Evolutionary conservation across 495 filamentous ascomycete genomes (phyloP).

Genomic region (Lasiosphaeria ovina): DNA sequence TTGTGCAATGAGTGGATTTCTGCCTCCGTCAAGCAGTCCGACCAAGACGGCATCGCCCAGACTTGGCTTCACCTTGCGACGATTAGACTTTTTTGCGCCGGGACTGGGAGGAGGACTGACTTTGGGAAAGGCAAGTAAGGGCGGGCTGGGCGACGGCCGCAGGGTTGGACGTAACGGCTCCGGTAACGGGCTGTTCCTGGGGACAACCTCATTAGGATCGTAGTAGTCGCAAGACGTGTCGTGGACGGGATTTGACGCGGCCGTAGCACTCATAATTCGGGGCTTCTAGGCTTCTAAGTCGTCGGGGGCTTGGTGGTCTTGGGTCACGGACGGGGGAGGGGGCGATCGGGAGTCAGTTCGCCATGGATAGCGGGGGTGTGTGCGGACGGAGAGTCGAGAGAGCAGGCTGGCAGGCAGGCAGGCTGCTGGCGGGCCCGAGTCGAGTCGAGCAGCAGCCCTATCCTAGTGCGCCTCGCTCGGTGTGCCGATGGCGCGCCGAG

Average conservation of each 20-base stretch:
- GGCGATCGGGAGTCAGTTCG: conserved; percentile 25
- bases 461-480: neutral
- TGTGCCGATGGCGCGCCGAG: neutral
- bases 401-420: neutral
- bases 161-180: conserved; percentile 41
- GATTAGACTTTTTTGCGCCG: conserved; percentile 41
- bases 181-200: conserved; percentile 43
- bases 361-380: conserved; percentile 28
- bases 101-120: conserved; percentile 39
- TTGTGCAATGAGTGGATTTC: conserved; percentile 44
- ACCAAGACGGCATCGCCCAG: conserved; percentile 58
- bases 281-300: conserved; percentile 24
- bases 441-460: neutral
- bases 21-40: conserved; percentile 48
- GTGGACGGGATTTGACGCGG: conserved; percentile 38
- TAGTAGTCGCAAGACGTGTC: conserved; percentile 43
- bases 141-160: conserved; percentile 38
- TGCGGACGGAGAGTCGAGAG: conserved; percentile 8
- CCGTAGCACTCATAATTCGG: conserved; percentile 46
- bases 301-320: neutral
- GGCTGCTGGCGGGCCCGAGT: too few species aligned
- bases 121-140: conserved; percentile 30
- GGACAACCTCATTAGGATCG: conserved; percentile 45
- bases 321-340: conserved; percentile 18
- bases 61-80: conserved; percentile 41